Conservation (phyloP, 2,329 filamentous ascomycete genomes). For the Talaromyces sp. region DNA sequence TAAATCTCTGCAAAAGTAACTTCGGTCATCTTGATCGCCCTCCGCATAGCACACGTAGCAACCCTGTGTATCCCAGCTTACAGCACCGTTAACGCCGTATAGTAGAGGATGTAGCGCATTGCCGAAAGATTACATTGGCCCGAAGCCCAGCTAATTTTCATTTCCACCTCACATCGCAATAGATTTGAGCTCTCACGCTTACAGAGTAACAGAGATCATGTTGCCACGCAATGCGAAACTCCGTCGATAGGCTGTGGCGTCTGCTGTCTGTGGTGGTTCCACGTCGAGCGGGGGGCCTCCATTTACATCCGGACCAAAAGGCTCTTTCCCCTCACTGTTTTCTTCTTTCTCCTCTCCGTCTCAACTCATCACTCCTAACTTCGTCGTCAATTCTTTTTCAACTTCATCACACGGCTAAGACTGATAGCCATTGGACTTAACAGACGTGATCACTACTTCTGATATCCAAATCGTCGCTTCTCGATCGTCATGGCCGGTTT, state of each 20-base stretch:
- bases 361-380: background rate
- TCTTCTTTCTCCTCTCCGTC: background rate
- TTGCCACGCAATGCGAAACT: background rate
- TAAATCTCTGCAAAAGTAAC: background rate
- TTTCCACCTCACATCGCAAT: no score
- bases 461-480: background rate
- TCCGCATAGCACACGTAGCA: background rate
- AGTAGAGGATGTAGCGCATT: no score
- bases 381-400: background rate
- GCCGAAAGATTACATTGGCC: no score
- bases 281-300: background rate
- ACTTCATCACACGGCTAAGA: background rate
- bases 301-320: background rate
- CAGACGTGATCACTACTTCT: background rate
- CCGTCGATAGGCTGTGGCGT: no score
- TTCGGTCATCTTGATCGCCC: background rate
- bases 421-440: background rate
- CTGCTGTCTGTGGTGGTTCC: no score
- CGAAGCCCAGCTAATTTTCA: no score
- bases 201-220: background rate
- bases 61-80: background rate
- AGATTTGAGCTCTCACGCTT: no score
- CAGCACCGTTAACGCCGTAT: background rate
- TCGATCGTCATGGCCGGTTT: slow-evolving; percentile 33
- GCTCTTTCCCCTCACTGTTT: background rate